Evolutionary conservation across 768 basidiomycete species (phyloP).

Genomic region (Kwoniella dendrophila): DNA sequence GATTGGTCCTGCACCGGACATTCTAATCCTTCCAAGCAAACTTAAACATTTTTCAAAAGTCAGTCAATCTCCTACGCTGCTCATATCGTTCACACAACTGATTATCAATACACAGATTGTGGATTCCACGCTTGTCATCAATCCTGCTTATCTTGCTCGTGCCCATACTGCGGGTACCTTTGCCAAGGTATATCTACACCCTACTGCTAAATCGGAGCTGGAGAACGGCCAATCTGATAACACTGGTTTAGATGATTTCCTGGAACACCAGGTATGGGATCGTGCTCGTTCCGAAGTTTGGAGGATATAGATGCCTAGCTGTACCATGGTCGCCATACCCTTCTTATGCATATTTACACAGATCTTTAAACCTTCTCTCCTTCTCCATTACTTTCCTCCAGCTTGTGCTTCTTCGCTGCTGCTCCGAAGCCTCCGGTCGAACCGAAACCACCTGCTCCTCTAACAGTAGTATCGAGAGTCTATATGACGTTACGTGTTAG

Average conservation of each 20-base stretch:
- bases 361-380: not conserved
- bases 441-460: constrained; percentile 85
- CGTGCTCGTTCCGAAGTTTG: constrained; percentile 58
- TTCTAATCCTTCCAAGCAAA: constrained; percentile 82
- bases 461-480: constrained; percentile 81
- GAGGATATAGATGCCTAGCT: constrained; percentile 46
- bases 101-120: constrained; percentile 66
- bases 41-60: constrained; percentile 91
- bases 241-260: constrained; percentile 35
- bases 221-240: constrained; percentile 25
- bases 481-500: constrained; percentile 53
- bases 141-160: constrained; percentile 71
- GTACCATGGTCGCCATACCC: not conserved
- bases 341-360: not conserved
- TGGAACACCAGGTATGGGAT: constrained; percentile 57
- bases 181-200: constrained; percentile 57
- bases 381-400: constrained; percentile 5
- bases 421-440: constrained; percentile 76
- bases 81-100: constrained; percentile 1
- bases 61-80: constrained; percentile 25
- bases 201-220: constrained; percentile 46
- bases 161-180: constrained; percentile 57
- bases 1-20: constrained; percentile 69
- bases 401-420: constrained; percentile 20
- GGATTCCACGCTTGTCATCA: constrained; percentile 75